Evolutionary conservation across 176 grass and related monocot species (phyloP), one percentile per base, ranked within the genome.

Genomic region (Secale cereale): DNA sequence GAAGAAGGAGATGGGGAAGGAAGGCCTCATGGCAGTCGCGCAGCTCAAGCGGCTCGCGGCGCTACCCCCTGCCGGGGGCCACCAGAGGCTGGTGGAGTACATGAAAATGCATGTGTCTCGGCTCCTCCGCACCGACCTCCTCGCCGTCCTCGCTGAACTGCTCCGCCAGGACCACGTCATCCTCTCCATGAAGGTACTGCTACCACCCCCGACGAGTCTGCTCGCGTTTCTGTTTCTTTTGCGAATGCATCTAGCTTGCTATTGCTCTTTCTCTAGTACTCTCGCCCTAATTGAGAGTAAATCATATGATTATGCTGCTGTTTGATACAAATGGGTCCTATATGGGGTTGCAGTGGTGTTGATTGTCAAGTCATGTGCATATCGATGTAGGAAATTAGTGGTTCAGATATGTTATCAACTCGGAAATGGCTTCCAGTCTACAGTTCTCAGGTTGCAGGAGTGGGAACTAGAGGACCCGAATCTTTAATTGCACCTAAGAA

Each of bases 1-100:
- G 82, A 96, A 96, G 88, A 96, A 99, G 72, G 93, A 99, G 86
- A 99, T 99, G 93, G 90, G 93, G 45, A 96, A 99, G 79, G 93
- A 99, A 77, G 97, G 97, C 46, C 85, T 99, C 33, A 96, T 99
- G 83, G 93, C 81, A 37, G 93, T 99, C 27, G 87, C 77, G 50
- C 97, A 96, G 61, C 90, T 96, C 26, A 99, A 99, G 91, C 88
- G 93, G 66, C 93, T 99, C 28, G 90, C 84, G 20, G 81, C 86
- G 67, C 77, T 87, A 59, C 85, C 89, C 29, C 87, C 91, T 11
- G 41, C 35, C 20, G 65, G 80, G 22, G 8, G 56, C 28, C 78
- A 70, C 72, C 86, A 82, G 36, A 76, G 84, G 62, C 74, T 99
- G 33, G 90, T 92, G 70, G 88, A 87, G 46, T 99, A 91, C 86